A percentile compares a stretch with the other conserved stretches of the same genome.
These are phyloP conservation scores for Lepiota subincarnata DNA, from an alignment of 768 basidiomycete species.

Conservation along the genomic window DNA sequence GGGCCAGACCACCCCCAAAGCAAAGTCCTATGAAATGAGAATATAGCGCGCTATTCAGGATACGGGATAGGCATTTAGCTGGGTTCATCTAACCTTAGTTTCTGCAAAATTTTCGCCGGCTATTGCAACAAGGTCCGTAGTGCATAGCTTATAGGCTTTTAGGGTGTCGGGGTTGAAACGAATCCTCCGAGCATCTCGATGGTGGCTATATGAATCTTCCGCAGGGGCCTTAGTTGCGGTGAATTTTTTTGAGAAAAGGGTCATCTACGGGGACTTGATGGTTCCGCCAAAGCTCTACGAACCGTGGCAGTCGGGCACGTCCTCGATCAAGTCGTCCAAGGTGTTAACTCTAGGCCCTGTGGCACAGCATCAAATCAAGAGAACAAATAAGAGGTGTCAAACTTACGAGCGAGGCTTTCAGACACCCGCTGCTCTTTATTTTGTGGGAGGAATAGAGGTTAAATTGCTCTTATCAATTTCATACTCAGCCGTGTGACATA, in stretches of 20 bases:
- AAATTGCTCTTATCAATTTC: background rate
- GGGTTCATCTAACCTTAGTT: conserved; percentile 22
- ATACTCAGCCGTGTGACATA: background rate
- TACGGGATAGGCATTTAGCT: background rate
- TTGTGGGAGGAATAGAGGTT: background rate
- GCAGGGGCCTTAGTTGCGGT: conserved; percentile 32
- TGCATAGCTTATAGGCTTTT: conserved; percentile 56
- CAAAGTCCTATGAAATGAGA: conserved; percentile 44
- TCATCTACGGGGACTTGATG: conserved; percentile 4
- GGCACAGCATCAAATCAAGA: background rate
- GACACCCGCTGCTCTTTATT: background rate
- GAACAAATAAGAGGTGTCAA: too few species aligned
- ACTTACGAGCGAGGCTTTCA: background rate
- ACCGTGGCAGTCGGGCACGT: background rate
- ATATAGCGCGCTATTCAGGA: background rate
- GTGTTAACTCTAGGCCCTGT: too few species aligned
- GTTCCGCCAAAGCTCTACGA: background rate
- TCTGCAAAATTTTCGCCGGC: conserved; percentile 28
- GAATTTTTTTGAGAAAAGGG: conserved; percentile 33
- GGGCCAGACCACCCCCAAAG: conserved; percentile 76
- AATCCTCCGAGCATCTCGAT: conserved; percentile 58
- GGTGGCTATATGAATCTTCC: conserved; percentile 22
- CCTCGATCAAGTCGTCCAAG: too few species aligned
- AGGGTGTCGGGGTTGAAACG: conserved; percentile 58
- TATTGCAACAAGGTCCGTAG: conserved; percentile 67